phyloP scores from a whole-genome alignment of 306 rosid genomes.

The Geum urbanum region DNA sequence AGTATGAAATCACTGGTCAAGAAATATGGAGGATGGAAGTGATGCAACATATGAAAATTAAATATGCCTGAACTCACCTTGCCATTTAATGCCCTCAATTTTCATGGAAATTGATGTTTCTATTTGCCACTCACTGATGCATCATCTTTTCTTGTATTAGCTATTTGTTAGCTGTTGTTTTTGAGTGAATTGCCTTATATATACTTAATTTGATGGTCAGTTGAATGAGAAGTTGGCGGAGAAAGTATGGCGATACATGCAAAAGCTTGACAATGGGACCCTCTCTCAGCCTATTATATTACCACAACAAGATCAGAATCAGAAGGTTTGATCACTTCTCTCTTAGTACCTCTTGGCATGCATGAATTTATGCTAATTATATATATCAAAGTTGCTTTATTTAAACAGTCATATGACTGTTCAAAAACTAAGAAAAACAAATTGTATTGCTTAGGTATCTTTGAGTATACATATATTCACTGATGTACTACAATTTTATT shows the following conservation, averaged over 20 bases:
- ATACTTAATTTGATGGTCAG: slow-evolving; percentile 42
- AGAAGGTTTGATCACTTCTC: slow-evolving; percentile 43
- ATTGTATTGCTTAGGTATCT: not conserved
- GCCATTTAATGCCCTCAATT: not conserved
- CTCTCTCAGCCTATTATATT: slow-evolving; percentile 71
- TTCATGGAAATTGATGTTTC: not conserved
- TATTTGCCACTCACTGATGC: not conserved
- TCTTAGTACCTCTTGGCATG: not conserved
- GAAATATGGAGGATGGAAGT: not conserved
- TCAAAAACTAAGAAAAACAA: not conserved
- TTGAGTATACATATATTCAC: not conserved
- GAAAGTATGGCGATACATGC: slow-evolving; percentile 70
- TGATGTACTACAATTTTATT: not conserved
- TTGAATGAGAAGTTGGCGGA: slow-evolving; percentile 76
- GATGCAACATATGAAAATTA: not conserved
- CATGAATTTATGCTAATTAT: not conserved
- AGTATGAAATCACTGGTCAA: not conserved
- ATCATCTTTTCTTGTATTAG: not conserved
- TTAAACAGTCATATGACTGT: not conserved
- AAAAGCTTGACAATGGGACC: slow-evolving; percentile 38
- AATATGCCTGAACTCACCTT: not conserved
- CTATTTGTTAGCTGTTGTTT: not conserved
- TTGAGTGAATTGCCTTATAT: not conserved
- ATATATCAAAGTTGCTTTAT: not conserved
- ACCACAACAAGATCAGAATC: slow-evolving; percentile 46